Conservation (phyloP, 2,329 filamentous ascomycete genomes). For the Hawksworthiomyces lignivorus region DNA sequence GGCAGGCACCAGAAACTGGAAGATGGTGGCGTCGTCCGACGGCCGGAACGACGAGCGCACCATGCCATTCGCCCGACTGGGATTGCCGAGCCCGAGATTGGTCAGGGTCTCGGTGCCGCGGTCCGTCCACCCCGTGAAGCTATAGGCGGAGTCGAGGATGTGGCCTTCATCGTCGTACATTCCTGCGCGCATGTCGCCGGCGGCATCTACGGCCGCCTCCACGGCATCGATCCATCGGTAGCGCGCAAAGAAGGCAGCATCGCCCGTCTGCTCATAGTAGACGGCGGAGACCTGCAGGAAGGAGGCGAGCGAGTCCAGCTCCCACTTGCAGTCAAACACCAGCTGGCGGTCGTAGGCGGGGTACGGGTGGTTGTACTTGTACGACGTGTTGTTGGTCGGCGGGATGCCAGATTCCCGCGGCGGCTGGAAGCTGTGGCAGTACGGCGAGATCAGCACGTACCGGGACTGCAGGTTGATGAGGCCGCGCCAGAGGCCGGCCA, state of each 20-base stretch:
- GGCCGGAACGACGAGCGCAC: slow-evolving; percentile 71
- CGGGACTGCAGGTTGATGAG: slow-evolving; percentile 65
- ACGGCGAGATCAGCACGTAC: slow-evolving; percentile 62
- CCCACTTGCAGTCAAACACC: slow-evolving; percentile 87
- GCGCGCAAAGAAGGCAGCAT: slow-evolving; percentile 48
- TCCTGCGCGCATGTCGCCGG: slow-evolving; percentile 58
- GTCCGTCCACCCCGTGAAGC: slow-evolving; percentile 64
- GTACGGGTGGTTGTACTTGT: slow-evolving; percentile 48
- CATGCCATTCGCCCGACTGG: slow-evolving; percentile 65
- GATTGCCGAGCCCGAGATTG: slow-evolving; percentile 69
- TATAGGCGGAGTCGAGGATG: slow-evolving; percentile 53
- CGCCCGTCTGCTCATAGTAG: slow-evolving; percentile 58
- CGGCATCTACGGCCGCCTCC: slow-evolving; percentile 54
- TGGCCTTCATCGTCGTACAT: slow-evolving; percentile 56
- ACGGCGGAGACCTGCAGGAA: slow-evolving; percentile 76
- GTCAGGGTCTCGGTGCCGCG: slow-evolving; percentile 67
- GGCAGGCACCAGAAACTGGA: slow-evolving; percentile 68
- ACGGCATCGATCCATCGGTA: slow-evolving; percentile 63
- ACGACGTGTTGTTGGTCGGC: slow-evolving; percentile 49
- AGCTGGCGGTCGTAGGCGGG: slow-evolving; percentile 59
- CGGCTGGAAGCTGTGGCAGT: slow-evolving; percentile 88
- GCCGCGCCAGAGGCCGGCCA: slow-evolving; percentile 61
- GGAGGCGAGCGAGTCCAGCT: slow-evolving; percentile 78
- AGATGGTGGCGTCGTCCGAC: slow-evolving; percentile 69
- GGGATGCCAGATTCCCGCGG: slow-evolving; percentile 64